These are phyloP conservation scores for Fomitiporia mediterranea DNA, from an alignment of 1,284 basidiomycete genomes.

Conservation along the genomic window DNA sequence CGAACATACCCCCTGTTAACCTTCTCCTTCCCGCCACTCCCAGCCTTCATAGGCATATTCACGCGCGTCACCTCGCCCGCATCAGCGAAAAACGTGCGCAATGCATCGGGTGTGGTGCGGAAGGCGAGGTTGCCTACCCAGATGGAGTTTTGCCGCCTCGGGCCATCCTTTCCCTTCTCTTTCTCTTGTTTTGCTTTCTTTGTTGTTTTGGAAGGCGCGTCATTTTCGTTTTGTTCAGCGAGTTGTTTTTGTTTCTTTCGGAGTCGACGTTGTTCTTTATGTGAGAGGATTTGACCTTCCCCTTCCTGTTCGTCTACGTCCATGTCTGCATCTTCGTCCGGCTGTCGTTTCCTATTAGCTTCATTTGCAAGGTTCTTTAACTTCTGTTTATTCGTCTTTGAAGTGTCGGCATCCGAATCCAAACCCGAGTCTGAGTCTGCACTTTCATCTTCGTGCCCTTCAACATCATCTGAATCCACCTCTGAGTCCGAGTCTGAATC, in stretches of 20 bases:
- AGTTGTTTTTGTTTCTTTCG: slow-evolving; percentile 18
- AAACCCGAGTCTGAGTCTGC: neutral
- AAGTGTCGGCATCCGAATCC: neutral
- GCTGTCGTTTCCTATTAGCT: neutral
- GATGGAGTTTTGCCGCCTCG: slow-evolving; percentile 73
- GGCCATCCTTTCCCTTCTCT: slow-evolving; percentile 22
- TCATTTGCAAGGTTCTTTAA: neutral
- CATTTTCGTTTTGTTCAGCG: neutral
- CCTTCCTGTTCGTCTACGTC: slow-evolving; percentile 1
- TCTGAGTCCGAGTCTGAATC: neutral
- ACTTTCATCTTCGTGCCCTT: neutral
- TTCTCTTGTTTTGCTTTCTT: slow-evolving; percentile 4
- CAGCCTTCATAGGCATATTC: slow-evolving; percentile 65
- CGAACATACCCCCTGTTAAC: slow-evolving; percentile 66
- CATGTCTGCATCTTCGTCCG: neutral
- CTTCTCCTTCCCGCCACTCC: slow-evolving; percentile 32
- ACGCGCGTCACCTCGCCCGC: slow-evolving; percentile 70
- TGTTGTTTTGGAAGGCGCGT: slow-evolving; percentile 8
- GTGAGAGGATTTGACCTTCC: slow-evolving; percentile 53
- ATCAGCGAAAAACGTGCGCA: slow-evolving; percentile 70
- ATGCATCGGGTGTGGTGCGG: slow-evolving; percentile 74
- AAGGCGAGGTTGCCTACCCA: slow-evolving; percentile 97
- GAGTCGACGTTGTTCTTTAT: slow-evolving; percentile 51
- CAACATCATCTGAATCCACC: slow-evolving; percentile 7
- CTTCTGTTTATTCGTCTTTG: neutral